These are phyloP conservation scores for Lyophyllum decastes DNA, from an alignment of 768 basidiomycete species.

Conservation along the genomic window DNA sequence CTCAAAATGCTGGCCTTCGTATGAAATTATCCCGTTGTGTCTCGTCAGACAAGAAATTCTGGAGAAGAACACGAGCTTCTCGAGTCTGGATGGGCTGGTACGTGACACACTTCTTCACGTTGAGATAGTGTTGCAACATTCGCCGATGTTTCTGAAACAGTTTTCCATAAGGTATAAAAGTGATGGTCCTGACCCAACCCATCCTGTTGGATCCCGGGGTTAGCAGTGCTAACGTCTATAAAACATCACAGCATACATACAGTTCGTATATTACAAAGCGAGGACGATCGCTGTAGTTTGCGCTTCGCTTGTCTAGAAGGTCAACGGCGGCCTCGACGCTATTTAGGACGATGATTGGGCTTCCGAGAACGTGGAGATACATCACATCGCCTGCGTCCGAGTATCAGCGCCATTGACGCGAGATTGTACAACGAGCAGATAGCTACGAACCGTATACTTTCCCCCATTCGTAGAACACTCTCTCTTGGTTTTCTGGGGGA, in stretches of 20 bases:
- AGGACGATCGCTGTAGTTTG: conserved; percentile 36
- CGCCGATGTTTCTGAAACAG: conserved; percentile 24
- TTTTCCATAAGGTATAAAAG: conserved; percentile 22
- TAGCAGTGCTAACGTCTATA: not conserved
- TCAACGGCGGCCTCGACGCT: conserved; percentile 36
- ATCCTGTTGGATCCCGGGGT: not conserved
- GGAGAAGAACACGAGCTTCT: not conserved
- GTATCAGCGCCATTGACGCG: not conserved
- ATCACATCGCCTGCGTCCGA: conserved; percentile 14
- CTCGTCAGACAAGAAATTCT: not conserved
- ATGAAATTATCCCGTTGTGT: not conserved
- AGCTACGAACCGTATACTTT: conserved; percentile 3
- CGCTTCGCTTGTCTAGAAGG: conserved; percentile 40
- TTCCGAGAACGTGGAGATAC: conserved; percentile 22
- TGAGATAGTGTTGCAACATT: conserved; percentile 26
- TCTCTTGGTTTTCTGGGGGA: not conserved
- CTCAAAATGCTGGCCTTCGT: not conserved
- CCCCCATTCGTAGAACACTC: conserved; percentile 5
- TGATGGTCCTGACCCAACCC: conserved; percentile 5
- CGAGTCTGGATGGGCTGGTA: conserved; percentile 18
- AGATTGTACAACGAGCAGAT: not conserved
- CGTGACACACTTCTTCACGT: conserved; percentile 9
- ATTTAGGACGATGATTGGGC: conserved; percentile 30
- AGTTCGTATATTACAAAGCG: conserved; percentile 19
- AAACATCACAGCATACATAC: conserved; percentile 5